phyloP scores from a whole-genome alignment of 2,329 filamentous ascomycete species.

The Drechmeria coniospora region DNA sequence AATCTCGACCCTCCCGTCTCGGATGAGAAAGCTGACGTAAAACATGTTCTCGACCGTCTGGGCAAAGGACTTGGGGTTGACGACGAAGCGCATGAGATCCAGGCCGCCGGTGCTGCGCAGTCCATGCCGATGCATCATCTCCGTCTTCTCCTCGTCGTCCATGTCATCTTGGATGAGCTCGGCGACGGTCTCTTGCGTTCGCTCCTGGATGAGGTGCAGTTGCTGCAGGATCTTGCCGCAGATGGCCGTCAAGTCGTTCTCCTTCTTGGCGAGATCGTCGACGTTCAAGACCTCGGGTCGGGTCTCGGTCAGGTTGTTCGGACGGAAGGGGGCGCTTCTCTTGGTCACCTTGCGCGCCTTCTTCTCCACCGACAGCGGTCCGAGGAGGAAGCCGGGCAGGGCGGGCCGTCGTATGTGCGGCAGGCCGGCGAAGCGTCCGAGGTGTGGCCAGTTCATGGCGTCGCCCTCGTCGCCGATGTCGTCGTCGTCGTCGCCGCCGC shows the following conservation, averaged over 20 bases:
- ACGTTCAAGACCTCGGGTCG: slow-evolving; percentile 64
- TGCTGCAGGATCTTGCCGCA: slow-evolving; percentile 59
- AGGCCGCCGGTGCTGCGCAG: slow-evolving; percentile 57
- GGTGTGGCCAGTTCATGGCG: slow-evolving; percentile 69
- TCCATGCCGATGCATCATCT: slow-evolving; percentile 48
- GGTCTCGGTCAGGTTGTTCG: slow-evolving; percentile 52
- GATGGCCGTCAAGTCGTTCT: slow-evolving; percentile 62
- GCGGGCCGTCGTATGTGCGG: slow-evolving; percentile 59
- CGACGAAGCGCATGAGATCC: slow-evolving; percentile 69
- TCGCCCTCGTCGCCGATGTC: slow-evolving; percentile 60
- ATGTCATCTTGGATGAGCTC: slow-evolving; percentile 28
- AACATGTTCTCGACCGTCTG: slow-evolving; percentile 97
- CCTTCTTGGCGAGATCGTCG: slow-evolving; percentile 61
- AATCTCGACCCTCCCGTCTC: slow-evolving; percentile 69
- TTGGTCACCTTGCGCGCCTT: slow-evolving; percentile 56
- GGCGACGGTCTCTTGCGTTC: slow-evolving; percentile 30
- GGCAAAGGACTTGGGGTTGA: slow-evolving; percentile 81
- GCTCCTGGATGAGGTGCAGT: slow-evolving; percentile 33
- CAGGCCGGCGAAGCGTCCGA: slow-evolving; percentile 65
- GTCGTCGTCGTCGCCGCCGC: slow-evolving; percentile 35
- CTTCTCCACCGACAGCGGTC: slow-evolving; percentile 80
- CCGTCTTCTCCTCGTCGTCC: slow-evolving; percentile 27
- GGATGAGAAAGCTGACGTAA: slow-evolving; percentile 86
- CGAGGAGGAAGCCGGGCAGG: slow-evolving; percentile 70
- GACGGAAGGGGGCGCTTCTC: slow-evolving; percentile 54